A percentile compares a stretch with the other conserved stretches of the same genome.
Conservation (phyloP, 2,329 filamentous ascomycete species). For the Paraphoma sp. region DNA sequence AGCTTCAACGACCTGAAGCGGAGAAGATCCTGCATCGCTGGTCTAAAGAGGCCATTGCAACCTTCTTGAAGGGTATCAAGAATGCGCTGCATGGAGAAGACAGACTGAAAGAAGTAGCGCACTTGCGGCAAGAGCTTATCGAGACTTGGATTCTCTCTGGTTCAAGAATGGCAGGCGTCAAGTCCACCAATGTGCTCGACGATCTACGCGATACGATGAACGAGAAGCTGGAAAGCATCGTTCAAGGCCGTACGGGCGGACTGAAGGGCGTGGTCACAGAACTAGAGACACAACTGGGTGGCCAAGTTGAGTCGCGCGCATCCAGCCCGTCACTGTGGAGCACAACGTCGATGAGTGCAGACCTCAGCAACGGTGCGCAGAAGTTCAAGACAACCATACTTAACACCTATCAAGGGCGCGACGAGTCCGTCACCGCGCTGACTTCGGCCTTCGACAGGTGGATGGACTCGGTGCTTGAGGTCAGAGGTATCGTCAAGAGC, state of each 20-base stretch:
- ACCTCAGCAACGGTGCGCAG: conserved; percentile 69
- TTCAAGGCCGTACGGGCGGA: conserved; percentile 68
- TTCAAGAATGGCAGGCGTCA: conserved; percentile 68
- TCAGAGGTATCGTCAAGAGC: conserved; percentile 67
- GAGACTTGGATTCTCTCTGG: conserved; percentile 78
- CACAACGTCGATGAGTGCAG: conserved; percentile 66
- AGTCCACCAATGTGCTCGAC: conserved; percentile 72
- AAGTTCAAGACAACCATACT: conserved; percentile 74
- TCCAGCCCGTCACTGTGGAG: conserved; percentile 71
- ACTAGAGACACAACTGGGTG: conserved; percentile 66
- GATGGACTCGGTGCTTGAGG: conserved; percentile 74
- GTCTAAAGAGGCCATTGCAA: conserved; percentile 48
- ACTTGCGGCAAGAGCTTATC: conserved; percentile 72
- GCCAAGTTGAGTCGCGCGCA: conserved; percentile 58
- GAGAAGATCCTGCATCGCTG: conserved; percentile 49
- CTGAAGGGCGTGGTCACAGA: conserved; percentile 71
- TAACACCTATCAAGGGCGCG: conserved; percentile 74
- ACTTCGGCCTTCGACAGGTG: conserved; percentile 73
- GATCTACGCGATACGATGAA: conserved; percentile 74
- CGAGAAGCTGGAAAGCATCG: conserved; percentile 66
- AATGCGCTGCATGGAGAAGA: conserved; percentile 65
- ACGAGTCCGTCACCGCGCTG: conserved; percentile 68
- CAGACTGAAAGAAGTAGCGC: conserved; percentile 73
- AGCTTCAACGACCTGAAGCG: conserved; percentile 55
- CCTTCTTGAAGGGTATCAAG: conserved; percentile 64